These are phyloP conservation scores for Dictyostelium purpureum DNA, from an alignment of 78 protist species.

Conservation along the genomic window DNA sequence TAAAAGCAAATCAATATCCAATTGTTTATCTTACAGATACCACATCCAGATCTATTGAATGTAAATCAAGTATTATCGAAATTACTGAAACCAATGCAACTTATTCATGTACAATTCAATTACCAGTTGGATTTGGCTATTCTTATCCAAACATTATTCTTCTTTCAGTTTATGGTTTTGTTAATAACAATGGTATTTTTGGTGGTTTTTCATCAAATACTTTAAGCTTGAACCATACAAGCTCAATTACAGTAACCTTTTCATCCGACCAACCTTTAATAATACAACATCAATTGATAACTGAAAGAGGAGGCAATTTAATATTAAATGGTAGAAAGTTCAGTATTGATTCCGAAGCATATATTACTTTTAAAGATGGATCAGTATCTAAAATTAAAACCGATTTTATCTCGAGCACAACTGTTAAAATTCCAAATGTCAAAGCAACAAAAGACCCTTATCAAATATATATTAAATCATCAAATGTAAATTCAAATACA, in stretches of 20 bases:
- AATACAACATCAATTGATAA: no score
- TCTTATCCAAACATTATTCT: not conserved
- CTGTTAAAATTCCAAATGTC: no score
- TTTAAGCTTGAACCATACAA: no score
- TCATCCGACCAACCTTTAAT: not conserved
- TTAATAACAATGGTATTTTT: not conserved
- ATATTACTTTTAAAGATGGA: no score
- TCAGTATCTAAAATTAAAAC: no score
- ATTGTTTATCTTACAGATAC: not conserved
- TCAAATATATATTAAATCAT: no score
- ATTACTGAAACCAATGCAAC: not conserved
- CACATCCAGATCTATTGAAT: not conserved
- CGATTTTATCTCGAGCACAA: no score
- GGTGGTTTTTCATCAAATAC: not conserved
- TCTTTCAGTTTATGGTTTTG: not conserved
- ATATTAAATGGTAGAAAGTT: not conserved
- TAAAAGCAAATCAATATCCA: not conserved
- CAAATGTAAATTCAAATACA: no score
- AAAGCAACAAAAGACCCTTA: no score
- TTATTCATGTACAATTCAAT: not conserved
- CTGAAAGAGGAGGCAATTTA: not conserved
- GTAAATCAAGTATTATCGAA: not conserved
- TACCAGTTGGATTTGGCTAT: not conserved
- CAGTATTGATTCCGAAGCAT: no score
- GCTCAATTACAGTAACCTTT: not conserved